Evolutionary conservation across 73 alveolate genomes (phyloP).

Genomic region (Tetrahymena thermophila): DNA sequence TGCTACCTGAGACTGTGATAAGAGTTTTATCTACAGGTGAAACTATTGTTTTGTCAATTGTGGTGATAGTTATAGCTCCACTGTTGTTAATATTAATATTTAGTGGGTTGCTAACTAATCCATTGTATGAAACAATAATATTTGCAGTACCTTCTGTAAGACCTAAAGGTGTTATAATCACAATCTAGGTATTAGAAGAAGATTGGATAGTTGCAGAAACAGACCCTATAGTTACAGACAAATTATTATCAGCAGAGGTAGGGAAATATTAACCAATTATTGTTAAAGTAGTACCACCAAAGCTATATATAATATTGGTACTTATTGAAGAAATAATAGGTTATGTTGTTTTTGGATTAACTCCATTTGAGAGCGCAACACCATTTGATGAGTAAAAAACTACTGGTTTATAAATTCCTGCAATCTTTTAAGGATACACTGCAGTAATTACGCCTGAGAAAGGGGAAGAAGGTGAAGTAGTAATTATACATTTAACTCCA

Average conservation of each 20-base stretch:
- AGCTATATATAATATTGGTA: neutral
- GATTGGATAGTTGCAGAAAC: neutral
- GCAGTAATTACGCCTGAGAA: neutral
- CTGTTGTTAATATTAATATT: neutral
- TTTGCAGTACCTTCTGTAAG: neutral
- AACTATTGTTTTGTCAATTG: neutral
- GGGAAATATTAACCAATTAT: neutral
- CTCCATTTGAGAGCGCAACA: neutral
- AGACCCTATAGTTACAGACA: neutral
- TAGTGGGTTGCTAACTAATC: neutral
- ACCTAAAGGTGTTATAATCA: neutral
- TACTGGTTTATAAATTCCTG: neutral
- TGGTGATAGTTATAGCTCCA: neutral
- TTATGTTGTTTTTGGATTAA: neutral
- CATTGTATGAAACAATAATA: neutral
- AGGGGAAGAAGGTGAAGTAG: neutral
- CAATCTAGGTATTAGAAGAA: neutral
- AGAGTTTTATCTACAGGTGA: neutral
- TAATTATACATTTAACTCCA: neutral
- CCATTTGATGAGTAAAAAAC: neutral
- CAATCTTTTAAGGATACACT: neutral
- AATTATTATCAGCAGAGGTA: neutral
- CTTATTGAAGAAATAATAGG: neutral
- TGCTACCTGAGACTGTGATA: neutral
- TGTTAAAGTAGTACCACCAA: neutral